phyloP scores from a whole-genome alignment of 1,139 yeast species.

The Suzukiozyma palmioleophila region DNA sequence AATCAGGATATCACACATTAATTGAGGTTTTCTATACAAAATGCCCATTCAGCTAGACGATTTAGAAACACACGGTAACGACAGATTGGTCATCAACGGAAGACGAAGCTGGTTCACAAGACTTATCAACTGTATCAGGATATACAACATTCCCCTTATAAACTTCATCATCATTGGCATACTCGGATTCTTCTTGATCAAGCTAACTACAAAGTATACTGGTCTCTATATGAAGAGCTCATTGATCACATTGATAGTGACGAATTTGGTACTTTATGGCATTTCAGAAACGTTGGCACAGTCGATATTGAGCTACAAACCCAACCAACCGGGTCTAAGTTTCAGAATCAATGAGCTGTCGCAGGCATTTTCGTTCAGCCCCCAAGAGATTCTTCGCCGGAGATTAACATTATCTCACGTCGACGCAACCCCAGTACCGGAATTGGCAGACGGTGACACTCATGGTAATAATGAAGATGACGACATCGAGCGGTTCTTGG shows the following conservation, averaged over 20 bases:
- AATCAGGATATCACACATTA: no score
- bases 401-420: slow-evolving; percentile 1
- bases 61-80: slow-evolving; percentile 6
- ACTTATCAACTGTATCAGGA: slow-evolving; percentile 30
- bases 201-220: slow-evolving; percentile 55
- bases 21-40: neutral
- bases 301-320: slow-evolving; percentile 42
- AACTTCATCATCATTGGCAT: slow-evolving; percentile 50
- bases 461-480: slow-evolving; percentile 18
- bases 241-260: slow-evolving; percentile 71
- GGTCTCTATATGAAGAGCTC: slow-evolving; percentile 64
- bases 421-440: neutral
- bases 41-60: slow-evolving; percentile 24
- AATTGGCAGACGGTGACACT: neutral
- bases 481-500: slow-evolving; percentile 30
- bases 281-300: slow-evolving; percentile 91
- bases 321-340: slow-evolving; percentile 18
- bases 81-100: slow-evolving; percentile 2
- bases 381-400: slow-evolving; percentile 8
- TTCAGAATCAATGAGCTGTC: slow-evolving; percentile 17
- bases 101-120: slow-evolving; percentile 16
- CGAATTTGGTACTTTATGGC: slow-evolving; percentile 79
- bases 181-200: slow-evolving; percentile 46
- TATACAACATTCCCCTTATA: slow-evolving; percentile 44
- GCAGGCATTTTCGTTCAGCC: slow-evolving; percentile 11